These are phyloP conservation scores for Glycine soja DNA, from an alignment of 306 rosid species.

Conservation along the genomic window DNA sequence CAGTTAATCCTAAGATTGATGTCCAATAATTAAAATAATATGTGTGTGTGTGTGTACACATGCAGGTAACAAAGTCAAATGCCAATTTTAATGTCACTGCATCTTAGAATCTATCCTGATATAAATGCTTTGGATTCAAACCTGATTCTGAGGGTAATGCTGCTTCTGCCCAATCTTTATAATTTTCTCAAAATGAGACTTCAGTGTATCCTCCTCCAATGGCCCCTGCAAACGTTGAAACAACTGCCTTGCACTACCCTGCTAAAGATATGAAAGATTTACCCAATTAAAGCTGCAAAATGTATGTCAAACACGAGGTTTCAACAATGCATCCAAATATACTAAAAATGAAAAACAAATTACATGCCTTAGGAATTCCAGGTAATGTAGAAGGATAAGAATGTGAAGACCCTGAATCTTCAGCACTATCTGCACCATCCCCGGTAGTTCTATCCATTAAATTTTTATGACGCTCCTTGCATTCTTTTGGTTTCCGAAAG, in stretches of 20 bases:
- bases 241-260: constrained; percentile 99
- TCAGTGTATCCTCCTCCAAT: constrained; percentile 93
- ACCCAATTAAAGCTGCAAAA: constrained; percentile 39
- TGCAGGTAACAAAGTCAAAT: no score
- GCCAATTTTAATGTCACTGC: no score
- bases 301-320: constrained; percentile 12
- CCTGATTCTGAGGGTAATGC: constrained; percentile 82
- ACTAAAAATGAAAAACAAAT: neutral
- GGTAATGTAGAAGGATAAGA: constrained; percentile 84
- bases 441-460: constrained; percentile 78
- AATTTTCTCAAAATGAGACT: constrained; percentile 92
- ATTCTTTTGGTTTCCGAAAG: constrained; percentile 83
- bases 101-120: no score
- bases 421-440: constrained; percentile 92
- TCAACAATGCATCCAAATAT: neutral
- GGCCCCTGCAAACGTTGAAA: constrained; percentile 97
- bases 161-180: constrained; percentile 91
- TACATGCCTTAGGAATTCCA: constrained; percentile 87
- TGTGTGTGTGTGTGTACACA: no score
- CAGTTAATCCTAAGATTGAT: neutral
- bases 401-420: constrained; percentile 91
- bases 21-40: neutral
- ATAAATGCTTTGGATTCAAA: constrained; percentile 47
- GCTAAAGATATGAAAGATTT: constrained; percentile 46
- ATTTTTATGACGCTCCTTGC: constrained; percentile 88